phyloP scores from a whole-genome alignment of 805 yeast species.

The Candida palmyrensis region DNA sequence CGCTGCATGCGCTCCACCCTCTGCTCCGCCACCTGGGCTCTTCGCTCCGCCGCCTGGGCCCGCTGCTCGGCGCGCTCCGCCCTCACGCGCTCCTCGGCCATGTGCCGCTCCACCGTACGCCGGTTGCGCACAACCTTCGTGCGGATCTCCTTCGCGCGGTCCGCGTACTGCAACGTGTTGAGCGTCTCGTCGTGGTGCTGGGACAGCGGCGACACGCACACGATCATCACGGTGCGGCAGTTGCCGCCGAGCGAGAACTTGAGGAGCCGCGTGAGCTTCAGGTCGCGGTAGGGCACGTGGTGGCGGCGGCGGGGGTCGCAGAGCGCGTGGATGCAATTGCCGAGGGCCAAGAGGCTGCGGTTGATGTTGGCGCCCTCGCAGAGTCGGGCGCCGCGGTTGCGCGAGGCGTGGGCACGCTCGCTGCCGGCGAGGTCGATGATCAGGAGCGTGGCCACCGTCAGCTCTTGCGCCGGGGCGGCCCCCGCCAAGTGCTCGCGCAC shows the following conservation, averaged over 20 bases:
- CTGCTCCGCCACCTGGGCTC: constrained; percentile 29
- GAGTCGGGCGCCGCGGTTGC: constrained; percentile 74
- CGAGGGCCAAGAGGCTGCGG: constrained; percentile 80
- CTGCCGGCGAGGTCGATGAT: constrained; percentile 94
- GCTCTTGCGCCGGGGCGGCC: too few species aligned
- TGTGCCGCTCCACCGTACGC: constrained; percentile 72
- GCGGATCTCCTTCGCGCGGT: constrained; percentile 85
- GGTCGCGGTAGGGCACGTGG: constrained; percentile 89
- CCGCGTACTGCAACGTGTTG: constrained; percentile 86
- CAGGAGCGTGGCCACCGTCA: constrained; percentile 73
- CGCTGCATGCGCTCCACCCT: too few species aligned
- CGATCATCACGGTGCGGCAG: constrained; percentile 94
- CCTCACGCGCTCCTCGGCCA: too few species aligned
- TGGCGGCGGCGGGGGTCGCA: constrained; percentile 63
- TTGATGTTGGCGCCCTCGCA: constrained; percentile 94
- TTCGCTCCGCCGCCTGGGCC: constrained; percentile 63
- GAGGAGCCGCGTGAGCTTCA: constrained; percentile 79
- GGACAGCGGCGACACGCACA: constrained; percentile 84
- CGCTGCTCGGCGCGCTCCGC: constrained; percentile 80
- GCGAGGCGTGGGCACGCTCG: constrained; percentile 88
- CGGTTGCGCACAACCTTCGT: constrained; percentile 73
- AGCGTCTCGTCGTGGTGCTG: constrained; percentile 89
- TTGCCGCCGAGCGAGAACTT: constrained; percentile 91
- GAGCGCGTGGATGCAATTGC: constrained; percentile 89
- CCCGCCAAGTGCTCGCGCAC: too few species aligned